Evolutionary conservation across 2,329 filamentous ascomycete species (phyloP).

Genomic region (Ophiostoma himal-ulmi): DNA sequence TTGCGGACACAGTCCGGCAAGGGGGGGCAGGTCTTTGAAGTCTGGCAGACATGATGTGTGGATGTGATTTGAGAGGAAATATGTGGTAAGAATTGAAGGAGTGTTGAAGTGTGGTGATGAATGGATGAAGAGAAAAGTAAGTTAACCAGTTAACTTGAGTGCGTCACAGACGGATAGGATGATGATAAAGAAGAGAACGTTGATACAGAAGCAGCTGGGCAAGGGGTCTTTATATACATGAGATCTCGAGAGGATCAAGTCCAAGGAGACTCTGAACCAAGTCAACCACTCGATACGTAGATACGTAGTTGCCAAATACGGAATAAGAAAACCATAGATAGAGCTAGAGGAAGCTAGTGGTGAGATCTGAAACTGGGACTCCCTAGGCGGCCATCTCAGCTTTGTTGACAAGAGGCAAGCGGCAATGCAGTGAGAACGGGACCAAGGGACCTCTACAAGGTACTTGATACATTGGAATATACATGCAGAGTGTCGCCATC

Average conservation of each 20-base stretch:
- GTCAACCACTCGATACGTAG: background rate
- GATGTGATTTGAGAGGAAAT: background rate
- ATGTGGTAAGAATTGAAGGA: background rate
- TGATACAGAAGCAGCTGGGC: background rate
- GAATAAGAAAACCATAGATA: slow-evolving; percentile 1
- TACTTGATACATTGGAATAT: background rate
- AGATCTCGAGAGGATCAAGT: background rate
- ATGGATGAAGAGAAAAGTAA: background rate
- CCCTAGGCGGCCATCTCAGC: background rate
- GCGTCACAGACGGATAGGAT: slow-evolving; percentile 11
- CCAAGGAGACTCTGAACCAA: background rate
- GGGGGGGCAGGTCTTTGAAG: slow-evolving; percentile 30
- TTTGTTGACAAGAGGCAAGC: background rate
- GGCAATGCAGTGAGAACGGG: background rate
- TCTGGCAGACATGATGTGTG: slow-evolving; percentile 26
- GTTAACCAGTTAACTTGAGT: slow-evolving; percentile 7
- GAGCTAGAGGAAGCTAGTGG: slow-evolving; percentile 10
- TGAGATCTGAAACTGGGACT: slow-evolving; percentile 14
- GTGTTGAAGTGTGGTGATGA: background rate
- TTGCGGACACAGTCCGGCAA: slow-evolving; percentile 29
- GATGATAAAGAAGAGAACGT: background rate
- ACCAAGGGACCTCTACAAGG: background rate
- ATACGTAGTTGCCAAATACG: slow-evolving; percentile 5
- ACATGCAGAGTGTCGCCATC: slow-evolving; percentile 10
- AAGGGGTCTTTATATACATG: slow-evolving; percentile 8